Percentiles rank a stretch among this genome's conserved stretches.
phyloP scores from a whole-genome alignment of 2,329 filamentous ascomycete genomes.

The Proliferodiscus dingleyae region DNA sequence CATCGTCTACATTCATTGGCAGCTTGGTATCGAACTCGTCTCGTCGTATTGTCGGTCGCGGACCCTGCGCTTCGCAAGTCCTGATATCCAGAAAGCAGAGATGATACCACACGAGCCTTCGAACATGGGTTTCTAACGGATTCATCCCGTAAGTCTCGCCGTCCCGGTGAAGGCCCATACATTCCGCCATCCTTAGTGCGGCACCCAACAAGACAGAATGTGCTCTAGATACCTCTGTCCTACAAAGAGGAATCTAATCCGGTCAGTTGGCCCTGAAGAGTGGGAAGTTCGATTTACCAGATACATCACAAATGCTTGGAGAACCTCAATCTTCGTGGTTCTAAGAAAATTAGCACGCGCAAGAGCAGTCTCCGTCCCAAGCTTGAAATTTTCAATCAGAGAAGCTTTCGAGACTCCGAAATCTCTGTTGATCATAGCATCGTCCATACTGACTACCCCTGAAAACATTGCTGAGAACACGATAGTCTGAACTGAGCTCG shows the following conservation, averaged over 20 bases:
- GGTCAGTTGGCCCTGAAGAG: conserved; percentile 19
- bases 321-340: conserved; percentile 66
- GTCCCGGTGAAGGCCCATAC: conserved; percentile 71
- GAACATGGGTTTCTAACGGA: conserved; percentile 65
- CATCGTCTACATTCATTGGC: conserved; percentile 66
- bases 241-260: conserved; percentile 62
- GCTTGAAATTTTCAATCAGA: conserved; percentile 58
- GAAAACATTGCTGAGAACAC: conserved; percentile 67
- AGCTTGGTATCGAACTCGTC: conserved; percentile 73
- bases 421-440: conserved; percentile 45
- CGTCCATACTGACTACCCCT: conserved; percentile 60
- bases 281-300: conserved; percentile 45
- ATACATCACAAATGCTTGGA: conserved; percentile 75
- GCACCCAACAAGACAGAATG: conserved; percentile 70
- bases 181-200: conserved; percentile 69
- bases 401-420: conserved; percentile 52
- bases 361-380: conserved; percentile 63
- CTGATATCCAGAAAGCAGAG: conserved; percentile 72
- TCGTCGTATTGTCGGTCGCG: conserved; percentile 63
- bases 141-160: conserved; percentile 56
- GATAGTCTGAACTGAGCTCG: conserved; percentile 60
- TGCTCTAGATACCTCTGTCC: conserved; percentile 65
- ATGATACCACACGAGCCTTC: conserved; percentile 72
- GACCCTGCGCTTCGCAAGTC: conserved; percentile 70
- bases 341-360: conserved; percentile 65